Percentiles rank a stretch among this genome's conserved stretches.
Evolutionary conservation across 2,329 filamentous ascomycete genomes (phyloP).

Genomic region (Tricladium varicosporioides): DNA sequence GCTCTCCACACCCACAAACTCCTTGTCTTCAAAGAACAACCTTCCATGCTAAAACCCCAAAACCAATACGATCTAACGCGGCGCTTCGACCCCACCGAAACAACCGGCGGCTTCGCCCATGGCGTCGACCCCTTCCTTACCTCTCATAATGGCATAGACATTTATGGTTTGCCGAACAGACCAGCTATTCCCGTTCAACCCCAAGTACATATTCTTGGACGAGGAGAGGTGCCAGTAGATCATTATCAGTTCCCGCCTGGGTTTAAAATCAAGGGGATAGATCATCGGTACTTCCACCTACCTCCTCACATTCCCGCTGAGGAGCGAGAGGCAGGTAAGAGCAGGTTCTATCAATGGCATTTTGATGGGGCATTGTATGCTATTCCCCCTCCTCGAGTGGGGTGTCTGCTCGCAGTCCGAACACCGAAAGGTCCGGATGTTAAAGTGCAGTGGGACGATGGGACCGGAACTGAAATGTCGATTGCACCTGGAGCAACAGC

Average conservation of each 20-base stretch:
- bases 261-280: slow-evolving; percentile 39
- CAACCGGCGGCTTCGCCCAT: slow-evolving; percentile 38
- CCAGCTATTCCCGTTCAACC: slow-evolving; percentile 37
- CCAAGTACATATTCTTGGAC: slow-evolving; percentile 39
- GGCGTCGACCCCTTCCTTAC: slow-evolving; percentile 36
- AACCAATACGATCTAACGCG: slow-evolving; percentile 37
- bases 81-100: slow-evolving; percentile 36
- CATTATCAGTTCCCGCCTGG: slow-evolving; percentile 39
- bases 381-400: slow-evolving; percentile 37
- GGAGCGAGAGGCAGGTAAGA: slow-evolving; percentile 35
- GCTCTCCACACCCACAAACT: slow-evolving; percentile 37
- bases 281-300: slow-evolving; percentile 38
- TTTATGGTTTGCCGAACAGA: slow-evolving; percentile 36
- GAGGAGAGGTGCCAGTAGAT: slow-evolving; percentile 34
- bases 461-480: slow-evolving; percentile 34
- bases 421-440: slow-evolving; percentile 34
- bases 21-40: slow-evolving; percentile 39
- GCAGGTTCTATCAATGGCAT: slow-evolving; percentile 39
- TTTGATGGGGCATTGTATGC: slow-evolving; percentile 37
- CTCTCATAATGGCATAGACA: slow-evolving; percentile 35
- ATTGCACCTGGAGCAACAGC: slow-evolving; percentile 36
- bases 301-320: slow-evolving; percentile 37
- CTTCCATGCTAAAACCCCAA: slow-evolving; percentile 35
- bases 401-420: slow-evolving; percentile 36
- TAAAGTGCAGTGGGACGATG: slow-evolving; percentile 35